A percentile compares a stretch with the other conserved stretches of the same genome.
phyloP scores from a whole-genome alignment of 2,329 filamentous ascomycete genomes.

The Alternaria tenuissima region DNA sequence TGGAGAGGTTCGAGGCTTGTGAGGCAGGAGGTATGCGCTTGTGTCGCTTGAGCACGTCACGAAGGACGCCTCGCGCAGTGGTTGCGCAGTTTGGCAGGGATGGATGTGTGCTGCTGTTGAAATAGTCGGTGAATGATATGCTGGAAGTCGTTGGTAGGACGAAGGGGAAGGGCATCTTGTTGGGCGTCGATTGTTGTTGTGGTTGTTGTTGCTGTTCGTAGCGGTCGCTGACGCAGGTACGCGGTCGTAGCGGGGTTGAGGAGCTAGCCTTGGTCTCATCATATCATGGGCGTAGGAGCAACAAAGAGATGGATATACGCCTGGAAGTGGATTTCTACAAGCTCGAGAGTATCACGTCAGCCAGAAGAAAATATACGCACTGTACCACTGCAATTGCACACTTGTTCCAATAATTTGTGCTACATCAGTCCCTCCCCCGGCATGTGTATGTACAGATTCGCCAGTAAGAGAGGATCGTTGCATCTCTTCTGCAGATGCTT shows the following conservation, averaged over 20 bases:
- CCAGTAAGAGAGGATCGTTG: slow-evolving; percentile 27
- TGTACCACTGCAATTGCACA: slow-evolving; percentile 17
- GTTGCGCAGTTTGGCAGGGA: slow-evolving; percentile 85
- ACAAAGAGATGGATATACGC: not conserved
- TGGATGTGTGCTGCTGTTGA: slow-evolving; percentile 83
- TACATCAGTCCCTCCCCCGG: slow-evolving; percentile 22
- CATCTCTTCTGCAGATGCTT: slow-evolving; percentile 11
- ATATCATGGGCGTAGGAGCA: slow-evolving; percentile 9
- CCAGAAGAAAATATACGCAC: not conserved
- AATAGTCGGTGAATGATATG: slow-evolving; percentile 79
- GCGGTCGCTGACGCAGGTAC: slow-evolving; percentile 37
- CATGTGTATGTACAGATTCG: slow-evolving; percentile 44
- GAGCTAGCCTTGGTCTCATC: slow-evolving; percentile 33
- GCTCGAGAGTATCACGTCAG: slow-evolving; percentile 10
- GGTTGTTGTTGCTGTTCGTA: slow-evolving; percentile 17
- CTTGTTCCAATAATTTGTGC: slow-evolving; percentile 10
- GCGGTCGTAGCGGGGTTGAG: slow-evolving; percentile 32
- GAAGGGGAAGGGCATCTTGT: slow-evolving; percentile 86
- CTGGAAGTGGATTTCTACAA: not conserved
- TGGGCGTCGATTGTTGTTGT: slow-evolving; percentile 2
- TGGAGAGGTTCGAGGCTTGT: slow-evolving; percentile 74
- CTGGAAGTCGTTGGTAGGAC: slow-evolving; percentile 87
- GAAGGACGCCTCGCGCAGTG: slow-evolving; percentile 82
- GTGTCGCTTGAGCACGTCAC: slow-evolving; percentile 85
- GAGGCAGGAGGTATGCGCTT: slow-evolving; percentile 80